Base-by-base conservation (phyloP, 352 stramenopile species). In the Globisporangium sylvaticum region DNA sequence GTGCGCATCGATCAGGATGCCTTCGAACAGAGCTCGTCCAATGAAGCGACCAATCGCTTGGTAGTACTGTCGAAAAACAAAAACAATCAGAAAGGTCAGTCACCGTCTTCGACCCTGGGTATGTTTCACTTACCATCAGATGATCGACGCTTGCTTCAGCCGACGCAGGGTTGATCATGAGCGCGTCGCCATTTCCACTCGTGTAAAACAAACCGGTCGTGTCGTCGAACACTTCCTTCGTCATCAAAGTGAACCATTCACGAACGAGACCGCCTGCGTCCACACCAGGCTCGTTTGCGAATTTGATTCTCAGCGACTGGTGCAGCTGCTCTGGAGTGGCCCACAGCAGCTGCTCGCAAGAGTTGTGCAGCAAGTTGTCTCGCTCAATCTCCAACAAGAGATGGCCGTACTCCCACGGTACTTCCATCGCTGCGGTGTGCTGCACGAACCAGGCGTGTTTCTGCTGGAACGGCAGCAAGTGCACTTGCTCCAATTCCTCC, bases 231-330 rank as follows among this genome's bases (percentile, higher is more conserved):
- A 97, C 78, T 29, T 94, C 89, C 50, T 94, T 90, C 2, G 81
- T 93, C 84, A 97, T 91, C 20, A 98, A 75, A 27, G 83, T 92
- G 70, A 97, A 97, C 92, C 92, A 98, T 69, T 97, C 92, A 7
- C 92, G 84, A 57, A 96, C 89, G 9, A 98, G 76, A 53, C 92
- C 92, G 22, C 92, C 92, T 4, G 91, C 92, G 75, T 98, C 92
- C 10, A 97, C 84, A n/a, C 91, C 91, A 18, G 88, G 87, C 42
- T 97, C 91, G 66, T 96, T 94, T 7, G 90, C 78, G 74, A 97
- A 97, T 66, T 96, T 94, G 65, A 97, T 94, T 46, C 89, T 80
- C 25, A 97, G 75, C 39, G 88, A 95, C 67, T 95, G 87, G 39
- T 95, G 85, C 4, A 97, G 75, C 56, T 96, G 87, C 57, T 92